These are phyloP conservation scores for Articulospora tetracladia DNA, from an alignment of 495 filamentous ascomycete genomes.

Conservation along the genomic window DNA sequence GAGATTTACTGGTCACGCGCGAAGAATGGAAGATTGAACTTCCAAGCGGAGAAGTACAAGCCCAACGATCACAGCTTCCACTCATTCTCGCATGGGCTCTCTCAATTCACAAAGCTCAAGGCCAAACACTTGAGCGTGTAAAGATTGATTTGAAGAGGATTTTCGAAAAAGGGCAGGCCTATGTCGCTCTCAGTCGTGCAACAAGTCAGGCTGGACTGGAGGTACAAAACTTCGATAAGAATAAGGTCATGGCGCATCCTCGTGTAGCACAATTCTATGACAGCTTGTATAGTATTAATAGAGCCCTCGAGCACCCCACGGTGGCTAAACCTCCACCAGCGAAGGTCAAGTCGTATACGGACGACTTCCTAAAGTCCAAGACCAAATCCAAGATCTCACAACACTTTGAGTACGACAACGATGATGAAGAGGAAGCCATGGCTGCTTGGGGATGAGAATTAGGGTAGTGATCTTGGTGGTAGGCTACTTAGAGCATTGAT, in stretches of 20 bases:
- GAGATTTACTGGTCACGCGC: slow-evolving; percentile 75
- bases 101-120: slow-evolving; percentile 97
- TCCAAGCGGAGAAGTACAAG: slow-evolving; percentile 91
- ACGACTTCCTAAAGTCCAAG: slow-evolving; percentile 12
- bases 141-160: slow-evolving; percentile 89
- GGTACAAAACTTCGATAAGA: slow-evolving; percentile 82
- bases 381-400: not conserved
- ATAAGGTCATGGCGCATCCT: slow-evolving; percentile 92
- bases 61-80: slow-evolving; percentile 71
- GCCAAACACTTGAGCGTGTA: slow-evolving; percentile 90
- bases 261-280: slow-evolving; percentile 81
- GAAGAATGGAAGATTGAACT: slow-evolving; percentile 97
- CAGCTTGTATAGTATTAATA: slow-evolving; percentile 62
- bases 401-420: slow-evolving; percentile 26
- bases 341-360: slow-evolving; percentile 13
- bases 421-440: slow-evolving; percentile 32
- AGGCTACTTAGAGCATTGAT: slow-evolving; percentile 2
- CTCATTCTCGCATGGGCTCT: slow-evolving; percentile 95
- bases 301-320: slow-evolving; percentile 26
- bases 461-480: not conserved
- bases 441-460: slow-evolving; percentile 25
- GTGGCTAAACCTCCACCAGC: slow-evolving; percentile 2
- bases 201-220: slow-evolving; percentile 85
- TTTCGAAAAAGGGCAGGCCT: slow-evolving; percentile 93
- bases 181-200: slow-evolving; percentile 80